phyloP scores from a whole-genome alignment of 2,329 filamentous ascomycete species.

The Aspergillus glaucus region DNA sequence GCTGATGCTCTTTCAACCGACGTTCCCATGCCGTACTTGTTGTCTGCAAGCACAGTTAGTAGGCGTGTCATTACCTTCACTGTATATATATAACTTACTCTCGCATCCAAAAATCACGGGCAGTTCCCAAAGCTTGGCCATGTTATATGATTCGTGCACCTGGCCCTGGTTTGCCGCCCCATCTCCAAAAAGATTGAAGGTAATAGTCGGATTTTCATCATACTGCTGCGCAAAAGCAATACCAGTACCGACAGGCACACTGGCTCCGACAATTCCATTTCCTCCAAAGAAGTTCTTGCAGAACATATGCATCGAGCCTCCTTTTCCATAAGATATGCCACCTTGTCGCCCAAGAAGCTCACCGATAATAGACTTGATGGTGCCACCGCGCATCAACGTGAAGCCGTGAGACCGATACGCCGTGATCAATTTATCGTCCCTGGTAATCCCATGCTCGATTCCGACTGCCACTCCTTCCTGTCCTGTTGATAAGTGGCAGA shows the following conservation, averaged over 20 bases:
- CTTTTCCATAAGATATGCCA: slow-evolving; percentile 94
- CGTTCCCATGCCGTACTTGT: slow-evolving; percentile 99
- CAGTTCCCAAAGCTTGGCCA: slow-evolving; percentile 96
- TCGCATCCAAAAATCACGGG: slow-evolving; percentile 93
- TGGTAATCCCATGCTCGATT: slow-evolving; percentile 88
- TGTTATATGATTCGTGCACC: slow-evolving; percentile 98
- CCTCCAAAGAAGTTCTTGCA: slow-evolving; percentile 91
- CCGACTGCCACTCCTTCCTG: slow-evolving; percentile 94
- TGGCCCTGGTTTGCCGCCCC: slow-evolving; percentile 97
- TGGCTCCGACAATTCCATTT: slow-evolving; percentile 95
- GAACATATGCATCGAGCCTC: slow-evolving; percentile 99
- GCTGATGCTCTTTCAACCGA: slow-evolving; percentile 84
- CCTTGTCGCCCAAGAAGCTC: slow-evolving; percentile 87
- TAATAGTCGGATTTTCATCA: slow-evolving; percentile 71
- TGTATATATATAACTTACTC: slow-evolving; percentile 63
- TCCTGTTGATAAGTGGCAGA: slow-evolving; percentile 94
- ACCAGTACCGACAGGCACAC: slow-evolving; percentile 90
- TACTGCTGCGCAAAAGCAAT: slow-evolving; percentile 95
- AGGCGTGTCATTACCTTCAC: not conserved
- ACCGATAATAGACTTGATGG: slow-evolving; percentile 82
- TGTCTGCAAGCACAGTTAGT: slow-evolving; percentile 56
- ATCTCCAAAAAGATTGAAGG: slow-evolving; percentile 85
- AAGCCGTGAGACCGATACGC: slow-evolving; percentile 97
- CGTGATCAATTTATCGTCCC: slow-evolving; percentile 86
- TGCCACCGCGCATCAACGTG: slow-evolving; percentile 85